Percentiles rank a stretch among this genome's conserved stretches.
Conservation (phyloP, 2,329 filamentous ascomycete genomes). For the Calonectria henricotiae region DNA sequence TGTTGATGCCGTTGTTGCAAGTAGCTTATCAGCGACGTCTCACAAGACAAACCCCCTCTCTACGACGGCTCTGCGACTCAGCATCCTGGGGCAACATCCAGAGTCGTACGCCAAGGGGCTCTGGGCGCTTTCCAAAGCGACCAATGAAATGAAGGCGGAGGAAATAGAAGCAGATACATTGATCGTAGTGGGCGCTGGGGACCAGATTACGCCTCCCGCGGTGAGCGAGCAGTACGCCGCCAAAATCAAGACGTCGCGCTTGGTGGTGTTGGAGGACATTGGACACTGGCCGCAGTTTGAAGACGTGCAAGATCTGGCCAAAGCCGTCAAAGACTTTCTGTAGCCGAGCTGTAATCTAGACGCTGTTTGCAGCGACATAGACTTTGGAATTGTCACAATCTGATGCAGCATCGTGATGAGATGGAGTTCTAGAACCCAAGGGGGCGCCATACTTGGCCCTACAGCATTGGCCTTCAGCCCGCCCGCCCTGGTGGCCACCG, state of each 20-base stretch:
- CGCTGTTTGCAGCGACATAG: constrained; percentile 10
- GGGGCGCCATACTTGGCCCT: neutral
- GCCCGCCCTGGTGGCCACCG: neutral
- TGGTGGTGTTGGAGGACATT: constrained; percentile 59
- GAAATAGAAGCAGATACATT: constrained; percentile 55
- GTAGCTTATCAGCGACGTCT: constrained; percentile 24
- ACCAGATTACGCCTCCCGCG: constrained; percentile 61
- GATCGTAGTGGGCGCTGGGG: constrained; percentile 65
- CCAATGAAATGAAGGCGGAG: constrained; percentile 54
- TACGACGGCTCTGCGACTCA: constrained; percentile 61
- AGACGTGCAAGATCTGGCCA: constrained; percentile 58
- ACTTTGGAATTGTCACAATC: neutral
- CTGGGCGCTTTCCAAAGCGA: constrained; percentile 63
- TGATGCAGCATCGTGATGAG: neutral
- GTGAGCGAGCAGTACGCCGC: constrained; percentile 55
- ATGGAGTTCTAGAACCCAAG: neutral
- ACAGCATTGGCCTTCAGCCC: neutral
- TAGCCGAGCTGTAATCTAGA: constrained; percentile 4
- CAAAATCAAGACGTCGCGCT: constrained; percentile 51
- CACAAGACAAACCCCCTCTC: constrained; percentile 59
- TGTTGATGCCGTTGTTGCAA: constrained; percentile 58
- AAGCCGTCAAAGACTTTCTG: constrained; percentile 42
- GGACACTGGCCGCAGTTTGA: constrained; percentile 71
- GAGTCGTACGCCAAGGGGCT: constrained; percentile 73
- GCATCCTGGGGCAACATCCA: constrained; percentile 65